Percentiles rank a stretch among this genome's conserved stretches.
Conservation (phyloP, 1,284 basidiomycete species). For the Apiotrichum gracile region DNA sequence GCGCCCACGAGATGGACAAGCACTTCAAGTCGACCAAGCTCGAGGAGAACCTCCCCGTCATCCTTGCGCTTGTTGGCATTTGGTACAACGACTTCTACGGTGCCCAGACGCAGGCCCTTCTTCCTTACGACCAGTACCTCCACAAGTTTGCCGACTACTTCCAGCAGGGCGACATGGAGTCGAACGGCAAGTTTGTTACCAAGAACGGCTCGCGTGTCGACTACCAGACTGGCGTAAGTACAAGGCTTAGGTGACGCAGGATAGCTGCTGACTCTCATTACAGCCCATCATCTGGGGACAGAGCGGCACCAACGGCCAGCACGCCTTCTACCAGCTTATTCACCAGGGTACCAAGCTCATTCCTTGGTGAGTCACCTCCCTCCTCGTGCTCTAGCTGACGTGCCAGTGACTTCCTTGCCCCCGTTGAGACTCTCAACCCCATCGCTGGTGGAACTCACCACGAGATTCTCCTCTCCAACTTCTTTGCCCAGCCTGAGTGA, state of each 20-base stretch:
- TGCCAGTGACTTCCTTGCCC: slow-evolving; percentile 83
- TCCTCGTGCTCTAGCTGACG: slow-evolving; percentile 6
- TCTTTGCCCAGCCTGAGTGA: slow-evolving; percentile 88
- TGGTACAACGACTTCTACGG: slow-evolving; percentile 99
- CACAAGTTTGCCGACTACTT: slow-evolving; percentile 99
- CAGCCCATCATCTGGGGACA: slow-evolving; percentile 99
- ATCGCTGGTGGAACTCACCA: slow-evolving; percentile 84
- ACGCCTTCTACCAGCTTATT: slow-evolving; percentile 98
- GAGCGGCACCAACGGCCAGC: slow-evolving; percentile 95
- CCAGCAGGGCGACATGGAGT: slow-evolving; percentile 99
- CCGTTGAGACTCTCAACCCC: slow-evolving; percentile 88
- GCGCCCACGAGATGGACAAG: slow-evolving; percentile 95
- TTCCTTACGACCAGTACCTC: slow-evolving; percentile 98
- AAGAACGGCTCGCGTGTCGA: slow-evolving; percentile 86
- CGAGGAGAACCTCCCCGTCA: slow-evolving; percentile 86
- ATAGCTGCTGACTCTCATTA: slow-evolving; percentile 6
- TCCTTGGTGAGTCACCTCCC: slow-evolving; percentile 51
- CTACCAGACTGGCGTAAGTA: slow-evolving; percentile 88
- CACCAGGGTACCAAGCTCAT: slow-evolving; percentile 93
- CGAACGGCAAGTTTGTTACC: slow-evolving; percentile 94
- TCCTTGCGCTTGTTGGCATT: slow-evolving; percentile 85
- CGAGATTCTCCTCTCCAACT: slow-evolving; percentile 94
- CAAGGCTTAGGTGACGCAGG: neutral
- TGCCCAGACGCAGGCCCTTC: slow-evolving; percentile 86
- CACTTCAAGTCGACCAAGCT: slow-evolving; percentile 87